Percentiles rank a stretch among this genome's conserved stretches.
Evolutionary conservation across 257 asterid genomes (phyloP).

Genomic region (Solanum clarkiae): DNA sequence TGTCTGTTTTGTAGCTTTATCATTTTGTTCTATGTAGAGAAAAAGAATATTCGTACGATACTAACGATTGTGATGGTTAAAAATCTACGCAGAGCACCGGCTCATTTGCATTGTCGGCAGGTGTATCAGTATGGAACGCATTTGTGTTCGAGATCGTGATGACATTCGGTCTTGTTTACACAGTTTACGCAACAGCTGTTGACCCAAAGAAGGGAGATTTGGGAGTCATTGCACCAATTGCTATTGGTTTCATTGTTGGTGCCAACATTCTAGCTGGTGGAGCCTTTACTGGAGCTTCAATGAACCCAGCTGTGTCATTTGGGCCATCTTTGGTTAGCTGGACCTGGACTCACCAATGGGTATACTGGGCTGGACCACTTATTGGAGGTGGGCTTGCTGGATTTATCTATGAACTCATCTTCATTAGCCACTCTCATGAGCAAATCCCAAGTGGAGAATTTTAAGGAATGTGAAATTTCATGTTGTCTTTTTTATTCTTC

Average conservation of each 20-base stretch:
- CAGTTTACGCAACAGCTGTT: slow-evolving; percentile 64
- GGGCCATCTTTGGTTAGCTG: slow-evolving; percentile 62
- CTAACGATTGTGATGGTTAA: not conserved
- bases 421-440: slow-evolving; percentile 42
- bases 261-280: slow-evolving; percentile 73
- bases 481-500: not conserved
- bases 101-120: slow-evolving; percentile 13
- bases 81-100: slow-evolving; percentile 2
- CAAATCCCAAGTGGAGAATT: slow-evolving; percentile 22
- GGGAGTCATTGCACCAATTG: slow-evolving; percentile 55
- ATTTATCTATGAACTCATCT: slow-evolving; percentile 40
- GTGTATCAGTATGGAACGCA: slow-evolving; percentile 46
- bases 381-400: slow-evolving; percentile 59
- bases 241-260: slow-evolving; percentile 59
- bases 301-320: slow-evolving; percentile 77
- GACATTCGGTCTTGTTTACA: slow-evolving; percentile 75
- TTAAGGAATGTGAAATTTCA: not conserved
- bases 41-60: not conserved
- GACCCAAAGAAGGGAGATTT: slow-evolving; percentile 65
- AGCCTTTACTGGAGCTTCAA: slow-evolving; percentile 67
- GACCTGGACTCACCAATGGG: slow-evolving; percentile 56
- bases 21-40: not conserved
- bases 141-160: slow-evolving; percentile 59
- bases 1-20: not conserved
- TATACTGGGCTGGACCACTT: slow-evolving; percentile 75